Evolutionary conservation across 108 stramenopile genomes (phyloP).

Genomic region (Stephanodiscus triporus): DNA sequence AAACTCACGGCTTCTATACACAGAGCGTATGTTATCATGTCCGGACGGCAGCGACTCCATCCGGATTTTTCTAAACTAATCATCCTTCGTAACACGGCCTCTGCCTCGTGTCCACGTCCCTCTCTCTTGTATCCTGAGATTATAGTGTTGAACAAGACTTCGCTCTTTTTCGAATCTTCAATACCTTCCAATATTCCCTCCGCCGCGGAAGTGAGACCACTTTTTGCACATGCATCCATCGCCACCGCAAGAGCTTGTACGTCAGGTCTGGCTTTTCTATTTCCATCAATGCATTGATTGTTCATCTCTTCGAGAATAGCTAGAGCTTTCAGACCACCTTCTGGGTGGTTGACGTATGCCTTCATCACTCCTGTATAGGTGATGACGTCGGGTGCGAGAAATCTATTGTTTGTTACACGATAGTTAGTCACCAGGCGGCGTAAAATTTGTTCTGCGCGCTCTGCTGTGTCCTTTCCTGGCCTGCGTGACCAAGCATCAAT

Average conservation of each 20-base stretch:
- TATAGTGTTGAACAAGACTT: slow-evolving; percentile 41
- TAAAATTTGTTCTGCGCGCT: slow-evolving; percentile 41
- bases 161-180: slow-evolving; percentile 34
- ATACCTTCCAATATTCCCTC: slow-evolving; percentile 25
- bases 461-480: slow-evolving; percentile 27
- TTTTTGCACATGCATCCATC: slow-evolving; percentile 50
- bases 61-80: slow-evolving; percentile 26
- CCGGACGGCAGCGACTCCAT: slow-evolving; percentile 30
- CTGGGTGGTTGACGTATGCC: slow-evolving; percentile 37
- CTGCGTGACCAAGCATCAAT: slow-evolving; percentile 56
- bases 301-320: slow-evolving; percentile 45
- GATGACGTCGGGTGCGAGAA: slow-evolving; percentile 46
- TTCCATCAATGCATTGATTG: slow-evolving; percentile 37
- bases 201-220: slow-evolving; percentile 33
- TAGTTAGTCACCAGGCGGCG: slow-evolving; percentile 39
- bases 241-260: slow-evolving; percentile 36
- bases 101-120: slow-evolving; percentile 40
- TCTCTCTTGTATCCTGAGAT: slow-evolving; percentile 42
- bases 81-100: slow-evolving; percentile 39
- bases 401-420: slow-evolving; percentile 23
- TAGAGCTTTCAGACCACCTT: slow-evolving; percentile 41
- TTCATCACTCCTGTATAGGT: slow-evolving; percentile 50
- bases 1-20: slow-evolving; percentile 43
- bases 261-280: slow-evolving; percentile 39
- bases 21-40: slow-evolving; percentile 32